Percentiles rank a stretch among this genome's conserved stretches.
Evolutionary conservation across 768 basidiomycete species (phyloP).

Genomic region (Rhodosporidiobolus sp.): DNA sequence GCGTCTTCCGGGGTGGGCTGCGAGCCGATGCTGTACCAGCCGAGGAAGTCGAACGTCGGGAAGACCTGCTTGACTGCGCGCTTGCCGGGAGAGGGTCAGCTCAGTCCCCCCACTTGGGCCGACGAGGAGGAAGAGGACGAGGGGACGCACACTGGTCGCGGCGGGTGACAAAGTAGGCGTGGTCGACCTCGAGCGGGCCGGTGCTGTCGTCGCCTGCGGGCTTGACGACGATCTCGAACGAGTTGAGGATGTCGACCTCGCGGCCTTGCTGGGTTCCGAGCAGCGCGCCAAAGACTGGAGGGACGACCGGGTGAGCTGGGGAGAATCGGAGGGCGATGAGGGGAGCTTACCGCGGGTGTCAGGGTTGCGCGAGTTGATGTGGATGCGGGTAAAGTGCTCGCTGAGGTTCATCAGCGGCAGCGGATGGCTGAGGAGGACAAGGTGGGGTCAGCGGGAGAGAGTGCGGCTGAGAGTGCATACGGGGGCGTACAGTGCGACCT

Average conservation of each 20-base stretch:
- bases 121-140: not conserved
- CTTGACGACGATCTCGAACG: constrained; percentile 71
- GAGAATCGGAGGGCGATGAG: not conserved
- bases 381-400: constrained; percentile 83
- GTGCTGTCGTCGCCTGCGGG: constrained; percentile 50
- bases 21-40: constrained; percentile 91
- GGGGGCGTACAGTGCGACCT: constrained; percentile 19
- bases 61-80: constrained; percentile 93
- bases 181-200: constrained; percentile 63
- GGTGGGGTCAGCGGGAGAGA: not conserved
- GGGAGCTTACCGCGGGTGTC: constrained; percentile 35
- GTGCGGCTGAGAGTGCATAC: not conserved
- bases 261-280: constrained; percentile 90
- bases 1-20: constrained; percentile 72
- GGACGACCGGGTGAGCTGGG: constrained; percentile 19
- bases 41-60: constrained; percentile 92
- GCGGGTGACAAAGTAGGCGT: constrained; percentile 73
- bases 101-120: not conserved
- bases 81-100: not conserved
- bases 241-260: constrained; percentile 94
- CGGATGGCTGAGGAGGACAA: constrained; percentile 65
- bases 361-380: constrained; percentile 64
- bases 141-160: constrained; percentile 74
- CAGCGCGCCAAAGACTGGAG: constrained; percentile 83
- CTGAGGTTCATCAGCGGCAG: constrained; percentile 94